A percentile compares a stretch with the other conserved stretches of the same genome.
These are phyloP conservation scores for Avena insularis DNA, from an alignment of 176 grass and related monocot species.

Conservation along the genomic window DNA sequence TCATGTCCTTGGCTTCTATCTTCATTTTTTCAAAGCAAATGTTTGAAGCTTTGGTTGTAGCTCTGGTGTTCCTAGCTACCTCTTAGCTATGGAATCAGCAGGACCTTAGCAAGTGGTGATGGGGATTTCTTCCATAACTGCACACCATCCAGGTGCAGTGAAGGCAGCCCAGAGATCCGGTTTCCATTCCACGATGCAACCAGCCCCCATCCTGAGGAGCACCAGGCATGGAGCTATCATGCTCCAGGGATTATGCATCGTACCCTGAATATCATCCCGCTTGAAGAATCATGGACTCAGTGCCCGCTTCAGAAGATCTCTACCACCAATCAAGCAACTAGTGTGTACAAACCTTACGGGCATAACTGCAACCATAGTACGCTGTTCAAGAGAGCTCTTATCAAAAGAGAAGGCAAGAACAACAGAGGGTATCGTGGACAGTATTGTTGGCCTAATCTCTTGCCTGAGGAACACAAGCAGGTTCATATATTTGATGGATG, in stretches of 20 bases:
- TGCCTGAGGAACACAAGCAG: slow-evolving; percentile 40
- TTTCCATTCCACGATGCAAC: slow-evolving; percentile 50
- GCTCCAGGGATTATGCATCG: slow-evolving; percentile 17
- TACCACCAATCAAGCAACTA: slow-evolving; percentile 29
- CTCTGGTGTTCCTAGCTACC: slow-evolving; percentile 18
- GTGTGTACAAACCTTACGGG: slow-evolving; percentile 18
- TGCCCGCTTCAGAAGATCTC: slow-evolving; percentile 52
- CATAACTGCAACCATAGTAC: not conserved
- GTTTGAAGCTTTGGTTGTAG: not conserved
- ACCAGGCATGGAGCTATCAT: slow-evolving; percentile 59
- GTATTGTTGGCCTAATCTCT: slow-evolving; percentile 32
- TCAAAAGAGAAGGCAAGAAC: not conserved
- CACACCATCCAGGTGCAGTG: slow-evolving; percentile 8
- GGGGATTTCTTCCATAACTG: slow-evolving; percentile 45
- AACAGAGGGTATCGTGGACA: rapidly evolving
- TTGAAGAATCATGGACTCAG: slow-evolving; percentile 34
- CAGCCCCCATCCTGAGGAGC: slow-evolving; percentile 35
- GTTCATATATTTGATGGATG: slow-evolving; percentile 39
- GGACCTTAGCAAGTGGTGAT: slow-evolving; percentile 3
- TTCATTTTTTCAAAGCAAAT: slow-evolving; percentile 26
- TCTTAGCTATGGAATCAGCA: slow-evolving; percentile 18
- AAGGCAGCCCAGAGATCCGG: slow-evolving; percentile 38
- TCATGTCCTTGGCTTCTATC: not conserved
- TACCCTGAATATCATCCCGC: not conserved
- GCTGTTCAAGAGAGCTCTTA: slow-evolving; percentile 37